Evolutionary conservation across 352 stramenopile genomes (phyloP).

Genomic region (Phytopythium montanum): DNA sequence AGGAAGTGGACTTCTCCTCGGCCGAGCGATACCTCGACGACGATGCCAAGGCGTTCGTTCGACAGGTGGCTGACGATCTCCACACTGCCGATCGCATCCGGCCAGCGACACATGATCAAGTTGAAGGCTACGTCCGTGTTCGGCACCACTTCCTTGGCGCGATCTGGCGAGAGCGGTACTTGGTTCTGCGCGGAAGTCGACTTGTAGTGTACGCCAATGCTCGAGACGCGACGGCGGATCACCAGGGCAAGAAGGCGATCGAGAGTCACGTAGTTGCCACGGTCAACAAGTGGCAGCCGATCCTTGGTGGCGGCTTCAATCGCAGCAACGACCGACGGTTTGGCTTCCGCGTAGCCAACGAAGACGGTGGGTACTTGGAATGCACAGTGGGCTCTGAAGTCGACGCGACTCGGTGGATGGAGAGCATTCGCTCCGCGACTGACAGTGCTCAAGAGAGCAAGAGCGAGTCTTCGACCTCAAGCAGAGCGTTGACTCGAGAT

Average conservation of each 20-base stretch:
- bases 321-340: slow-evolving; percentile 14
- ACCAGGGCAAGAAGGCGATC: slow-evolving; percentile 18
- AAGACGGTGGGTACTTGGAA: slow-evolving; percentile 56
- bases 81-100: slow-evolving; percentile 8
- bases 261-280: slow-evolving; percentile 53
- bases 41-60: slow-evolving; percentile 45
- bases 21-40: slow-evolving; percentile 59
- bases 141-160: slow-evolving; percentile 44
- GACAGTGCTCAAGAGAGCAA: slow-evolving; percentile 15
- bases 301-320: slow-evolving; percentile 19
- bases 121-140: slow-evolving; percentile 40
- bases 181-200: slow-evolving; percentile 29
- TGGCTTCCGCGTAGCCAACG: slow-evolving; percentile 60
- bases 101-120: background rate
- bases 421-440: slow-evolving; percentile 17
- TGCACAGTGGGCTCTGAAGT: slow-evolving; percentile 29
- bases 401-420: slow-evolving; percentile 38
- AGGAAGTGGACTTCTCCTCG: slow-evolving; percentile 56
- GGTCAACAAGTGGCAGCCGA: slow-evolving; percentile 48
- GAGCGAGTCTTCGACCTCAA: background rate
- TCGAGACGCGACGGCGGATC: slow-evolving; percentile 16
- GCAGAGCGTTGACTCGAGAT: slow-evolving; percentile 29
- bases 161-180: slow-evolving; percentile 48
- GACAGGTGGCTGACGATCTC: slow-evolving; percentile 42
- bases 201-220: slow-evolving; percentile 35